These are phyloP conservation scores for Fusarium chaquense DNA, from an alignment of 2,329 filamentous ascomycete species.

Conservation along the genomic window DNA sequence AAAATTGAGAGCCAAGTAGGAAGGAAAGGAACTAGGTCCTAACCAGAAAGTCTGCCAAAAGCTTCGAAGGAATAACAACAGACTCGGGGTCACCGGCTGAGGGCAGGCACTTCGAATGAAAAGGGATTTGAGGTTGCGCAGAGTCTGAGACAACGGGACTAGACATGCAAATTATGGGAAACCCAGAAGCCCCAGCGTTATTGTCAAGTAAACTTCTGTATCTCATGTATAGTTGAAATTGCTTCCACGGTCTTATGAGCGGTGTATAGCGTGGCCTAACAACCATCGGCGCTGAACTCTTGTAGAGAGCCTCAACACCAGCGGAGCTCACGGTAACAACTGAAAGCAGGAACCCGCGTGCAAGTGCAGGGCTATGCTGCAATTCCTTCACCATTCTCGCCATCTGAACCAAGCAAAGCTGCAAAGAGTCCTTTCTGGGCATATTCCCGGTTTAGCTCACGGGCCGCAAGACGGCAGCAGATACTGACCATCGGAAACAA, in stretches of 20 bases:
- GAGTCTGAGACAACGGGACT: constrained; percentile 59
- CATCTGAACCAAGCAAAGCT: constrained; percentile 48
- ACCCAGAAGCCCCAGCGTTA: constrained; percentile 49
- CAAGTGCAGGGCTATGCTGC: constrained; percentile 44
- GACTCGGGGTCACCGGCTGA: constrained; percentile 48
- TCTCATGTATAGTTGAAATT: constrained; percentile 27
- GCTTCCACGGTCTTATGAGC: constrained; percentile 30
- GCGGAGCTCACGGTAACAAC: constrained; percentile 40
- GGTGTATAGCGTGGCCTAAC: constrained; percentile 31
- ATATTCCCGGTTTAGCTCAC: constrained; percentile 39
- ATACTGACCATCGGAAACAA: constrained; percentile 26
- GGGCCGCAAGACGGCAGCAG: constrained; percentile 38
- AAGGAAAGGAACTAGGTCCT: constrained; percentile 34
- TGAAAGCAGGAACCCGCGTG: constrained; percentile 50
- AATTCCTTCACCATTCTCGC: constrained; percentile 42
- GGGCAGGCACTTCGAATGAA: constrained; percentile 46
- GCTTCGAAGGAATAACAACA: constrained; percentile 42
- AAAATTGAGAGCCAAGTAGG: constrained; percentile 36
- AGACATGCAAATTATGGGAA: constrained; percentile 54
- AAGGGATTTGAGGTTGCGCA: constrained; percentile 54
- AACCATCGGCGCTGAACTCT: constrained; percentile 21
- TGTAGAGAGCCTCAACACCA: constrained; percentile 30
- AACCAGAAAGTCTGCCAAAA: constrained; percentile 44
- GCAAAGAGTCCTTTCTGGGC: constrained; percentile 25
- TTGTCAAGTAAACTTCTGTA: constrained; percentile 34